phyloP scores from a whole-genome alignment of 2,329 filamentous ascomycete species.

The Ascocoryne sarcoides region DNA sequence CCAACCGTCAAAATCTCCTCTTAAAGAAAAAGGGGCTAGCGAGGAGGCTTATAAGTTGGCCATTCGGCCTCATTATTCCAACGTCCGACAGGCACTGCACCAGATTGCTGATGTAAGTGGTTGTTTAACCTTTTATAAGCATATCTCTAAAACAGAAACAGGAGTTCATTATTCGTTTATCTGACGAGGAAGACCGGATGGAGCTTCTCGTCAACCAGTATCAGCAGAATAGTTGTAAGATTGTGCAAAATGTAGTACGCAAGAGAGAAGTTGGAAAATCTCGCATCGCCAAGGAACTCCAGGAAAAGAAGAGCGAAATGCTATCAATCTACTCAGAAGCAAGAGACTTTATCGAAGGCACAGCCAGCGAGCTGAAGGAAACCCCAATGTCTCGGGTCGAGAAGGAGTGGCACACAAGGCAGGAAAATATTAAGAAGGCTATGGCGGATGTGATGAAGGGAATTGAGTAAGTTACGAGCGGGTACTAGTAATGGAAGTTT shows the following conservation, averaged over 20 bases:
- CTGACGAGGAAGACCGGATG: slow-evolving; percentile 24
- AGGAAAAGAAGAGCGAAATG: slow-evolving; percentile 17
- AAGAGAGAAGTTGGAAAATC: slow-evolving; percentile 14
- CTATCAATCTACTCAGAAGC: slow-evolving; percentile 15
- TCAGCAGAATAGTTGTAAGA: slow-evolving; percentile 20
- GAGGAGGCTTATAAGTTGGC: slow-evolving; percentile 22
- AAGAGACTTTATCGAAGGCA: slow-evolving; percentile 9
- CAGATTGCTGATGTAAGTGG: slow-evolving; percentile 26
- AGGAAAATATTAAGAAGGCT: slow-evolving; percentile 16
- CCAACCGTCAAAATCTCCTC: slow-evolving; percentile 10
- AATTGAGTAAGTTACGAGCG: slow-evolving; percentile 3
- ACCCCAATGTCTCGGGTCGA: slow-evolving; percentile 12
- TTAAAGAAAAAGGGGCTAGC: slow-evolving; percentile 4
- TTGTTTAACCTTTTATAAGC: neutral
- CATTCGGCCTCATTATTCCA: slow-evolving; percentile 24
- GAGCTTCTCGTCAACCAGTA: slow-evolving; percentile 24
- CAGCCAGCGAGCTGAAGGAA: slow-evolving; percentile 11
- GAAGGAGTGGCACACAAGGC: slow-evolving; percentile 20
- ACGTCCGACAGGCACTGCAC: slow-evolving; percentile 19
- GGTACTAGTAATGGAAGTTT: no score
- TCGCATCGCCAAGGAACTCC: slow-evolving; percentile 10
- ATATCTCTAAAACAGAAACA: slow-evolving; percentile 16
- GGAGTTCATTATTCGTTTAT: slow-evolving; percentile 25
- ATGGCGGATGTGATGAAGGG: slow-evolving; percentile 13
- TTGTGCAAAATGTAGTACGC: slow-evolving; percentile 15